phyloP scores from a whole-genome alignment of 345 rosid genomes.

The Rhodomyrtus tomentosa region DNA sequence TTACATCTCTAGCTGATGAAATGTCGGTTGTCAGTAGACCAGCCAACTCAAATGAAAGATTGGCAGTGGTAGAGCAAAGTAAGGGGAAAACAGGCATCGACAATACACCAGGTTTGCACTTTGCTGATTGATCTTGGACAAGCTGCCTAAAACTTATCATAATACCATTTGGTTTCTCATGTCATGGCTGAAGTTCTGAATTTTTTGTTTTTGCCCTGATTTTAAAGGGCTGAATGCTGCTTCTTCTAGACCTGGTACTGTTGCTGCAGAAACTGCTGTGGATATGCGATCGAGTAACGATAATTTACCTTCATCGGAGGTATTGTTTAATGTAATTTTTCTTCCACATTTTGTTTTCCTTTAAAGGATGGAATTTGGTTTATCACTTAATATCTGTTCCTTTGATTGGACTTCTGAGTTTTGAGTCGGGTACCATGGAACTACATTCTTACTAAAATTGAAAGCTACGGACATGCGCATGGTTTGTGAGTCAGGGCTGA shows the following conservation, averaged over 20 bases:
- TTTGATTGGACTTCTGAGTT: background rate
- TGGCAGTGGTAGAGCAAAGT: constrained; percentile 27
- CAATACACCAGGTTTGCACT: constrained; percentile 32
- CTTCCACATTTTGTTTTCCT: background rate
- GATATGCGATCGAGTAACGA: constrained; percentile 45
- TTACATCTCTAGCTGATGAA: constrained; percentile 39
- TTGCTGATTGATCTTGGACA: constrained; percentile 2
- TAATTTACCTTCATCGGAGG: constrained; percentile 48
- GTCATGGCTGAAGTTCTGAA: background rate
- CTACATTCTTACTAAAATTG: background rate
- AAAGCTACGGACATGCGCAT: background rate
- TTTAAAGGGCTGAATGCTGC: constrained; percentile 39
- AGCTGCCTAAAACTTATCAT: background rate
- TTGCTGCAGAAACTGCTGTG: constrained; percentile 29
- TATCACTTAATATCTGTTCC: background rate
- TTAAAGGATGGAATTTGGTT: background rate
- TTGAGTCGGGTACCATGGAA: background rate
- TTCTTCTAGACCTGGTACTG: constrained; percentile 39
- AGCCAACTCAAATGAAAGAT: constrained; percentile 20
- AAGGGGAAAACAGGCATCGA: constrained; percentile 39
- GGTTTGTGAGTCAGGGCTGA: background rate
- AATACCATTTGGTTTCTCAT: background rate
- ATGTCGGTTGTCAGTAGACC: constrained; percentile 26
- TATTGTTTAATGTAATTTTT: constrained; percentile 8
- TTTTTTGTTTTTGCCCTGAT: constrained; percentile 3